A percentile compares a stretch with the other conserved stretches of the same genome.
Conservation (phyloP, 768 basidiomycete genomes). For the Asterophora parasitica region DNA sequence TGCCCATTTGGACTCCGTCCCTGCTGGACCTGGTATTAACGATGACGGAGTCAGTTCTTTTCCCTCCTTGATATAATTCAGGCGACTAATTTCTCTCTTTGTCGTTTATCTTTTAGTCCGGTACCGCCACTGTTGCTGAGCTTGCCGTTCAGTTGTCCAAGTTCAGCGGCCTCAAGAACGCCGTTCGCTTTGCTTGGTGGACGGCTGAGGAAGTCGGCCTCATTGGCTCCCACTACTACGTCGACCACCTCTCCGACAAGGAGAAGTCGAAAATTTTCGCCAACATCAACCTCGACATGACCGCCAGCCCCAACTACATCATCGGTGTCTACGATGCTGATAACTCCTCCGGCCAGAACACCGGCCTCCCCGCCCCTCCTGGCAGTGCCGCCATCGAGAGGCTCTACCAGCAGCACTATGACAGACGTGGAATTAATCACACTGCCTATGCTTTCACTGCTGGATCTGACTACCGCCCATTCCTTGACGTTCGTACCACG, state of each 20-base stretch:
- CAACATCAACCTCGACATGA: slow-evolving; percentile 33
- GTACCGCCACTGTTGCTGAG: slow-evolving; percentile 25
- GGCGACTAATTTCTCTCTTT: background rate
- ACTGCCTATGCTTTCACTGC: slow-evolving; percentile 20
- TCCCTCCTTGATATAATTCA: background rate
- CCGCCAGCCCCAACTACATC: slow-evolving; percentile 27
- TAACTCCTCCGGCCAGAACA: slow-evolving; percentile 24
- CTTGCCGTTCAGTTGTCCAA: slow-evolving; percentile 24
- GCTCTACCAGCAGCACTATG: slow-evolving; percentile 24
- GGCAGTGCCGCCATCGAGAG: slow-evolving; percentile 28
- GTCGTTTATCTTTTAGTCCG: slow-evolving; percentile 7
- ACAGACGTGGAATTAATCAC: slow-evolving; percentile 17
- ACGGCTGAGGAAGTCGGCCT: slow-evolving; percentile 28
- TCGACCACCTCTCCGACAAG: slow-evolving; percentile 19
- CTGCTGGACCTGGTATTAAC: slow-evolving; percentile 29
- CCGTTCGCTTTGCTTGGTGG: slow-evolving; percentile 30
- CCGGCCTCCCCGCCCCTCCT: slow-evolving; percentile 19
- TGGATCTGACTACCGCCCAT: slow-evolving; percentile 28
- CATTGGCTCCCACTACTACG: slow-evolving; percentile 27
- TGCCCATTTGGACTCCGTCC: slow-evolving; percentile 27
- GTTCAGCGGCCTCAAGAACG: slow-evolving; percentile 24
- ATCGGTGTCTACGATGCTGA: slow-evolving; percentile 26
- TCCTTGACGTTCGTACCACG: slow-evolving; percentile 19
- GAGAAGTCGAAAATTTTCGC: slow-evolving; percentile 26
- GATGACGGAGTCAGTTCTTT: slow-evolving; percentile 21